Base-by-base conservation (phyloP, 2,329 filamentous ascomycete genomes). In the Nemania abortiva region DNA sequence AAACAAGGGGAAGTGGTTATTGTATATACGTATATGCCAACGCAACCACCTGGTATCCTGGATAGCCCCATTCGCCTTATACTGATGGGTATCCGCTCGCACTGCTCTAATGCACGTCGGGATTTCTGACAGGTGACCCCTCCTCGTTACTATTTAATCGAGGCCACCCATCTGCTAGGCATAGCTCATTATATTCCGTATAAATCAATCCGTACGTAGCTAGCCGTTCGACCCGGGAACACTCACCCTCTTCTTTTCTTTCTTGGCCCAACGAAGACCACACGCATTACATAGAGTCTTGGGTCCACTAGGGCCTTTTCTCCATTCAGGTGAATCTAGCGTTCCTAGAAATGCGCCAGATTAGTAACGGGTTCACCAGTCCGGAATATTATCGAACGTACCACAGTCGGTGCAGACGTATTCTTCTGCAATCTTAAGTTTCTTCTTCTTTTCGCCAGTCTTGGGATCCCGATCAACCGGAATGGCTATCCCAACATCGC, bases 271-370 rank as follows among this genome's bases (percentile, higher is more conserved):
- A 61, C 90, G 85, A 34, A 92, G 82, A 45, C 95, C 95, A 78
- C 95, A 98, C 7, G 95, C 95, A 82, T 98, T 98, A 81, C 95
- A 98, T 13, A 98, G 83, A 9, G 95, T 98, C 81, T 98, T 98
- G 1, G 95, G 95, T 1, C 95, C 95, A 71, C 89, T 93, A 0
- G 95, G 95, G 0, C 95, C 95, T 80, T 97, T 98, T 70, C 95
- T 88, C 95, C 95, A 98, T 83, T 98, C 95, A 0, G 95, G 95
- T 18, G 93, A 97, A 77, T 98, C 95, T 49, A 97, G 86, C 0
- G 94, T 98, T 39, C 88, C 89, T 91, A 70, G 4, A 57, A 6
- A 31, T 58, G 50, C 29, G 72, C 72, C 18, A 66, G 39, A 50
- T 63, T 45, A 69, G 59, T 37, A 55, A 34, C 24, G 42, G 24